A percentile compares a stretch with the other conserved stretches of the same genome.
Evolutionary conservation across 208 protist species (phyloP).

Genomic region (Tritrichomonas musculus): DNA sequence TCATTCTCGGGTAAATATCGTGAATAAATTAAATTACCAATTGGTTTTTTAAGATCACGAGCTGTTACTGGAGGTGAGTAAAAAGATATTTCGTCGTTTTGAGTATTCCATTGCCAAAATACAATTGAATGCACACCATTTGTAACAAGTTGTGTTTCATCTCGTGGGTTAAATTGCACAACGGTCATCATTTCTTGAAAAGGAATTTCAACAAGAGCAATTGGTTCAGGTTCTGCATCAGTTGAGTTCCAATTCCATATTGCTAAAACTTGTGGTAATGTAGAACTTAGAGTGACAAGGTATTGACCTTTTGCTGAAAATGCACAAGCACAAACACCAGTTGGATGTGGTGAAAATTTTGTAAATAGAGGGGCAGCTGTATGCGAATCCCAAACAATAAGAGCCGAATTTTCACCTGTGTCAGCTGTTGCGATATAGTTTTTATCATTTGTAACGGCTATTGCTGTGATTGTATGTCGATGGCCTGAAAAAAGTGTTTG

Average conservation of each 20-base stretch:
- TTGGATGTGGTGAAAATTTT: neutral
- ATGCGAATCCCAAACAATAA: slow-evolving; percentile 30
- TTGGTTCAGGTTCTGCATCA: neutral
- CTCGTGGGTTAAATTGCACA: slow-evolving; percentile 26
- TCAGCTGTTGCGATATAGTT: slow-evolving; percentile 20
- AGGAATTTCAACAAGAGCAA: slow-evolving; percentile 16
- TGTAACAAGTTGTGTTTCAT: slow-evolving; percentile 27
- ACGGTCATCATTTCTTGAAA: neutral
- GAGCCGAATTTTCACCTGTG: neutral
- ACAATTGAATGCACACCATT: slow-evolving; percentile 4
- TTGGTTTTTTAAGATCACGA: slow-evolving; percentile 7
- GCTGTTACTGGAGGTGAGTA: neutral
- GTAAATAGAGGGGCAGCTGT: neutral
- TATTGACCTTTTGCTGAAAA: slow-evolving; percentile 2
- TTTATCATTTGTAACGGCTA: neutral
- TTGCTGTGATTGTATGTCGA: slow-evolving; percentile 19
- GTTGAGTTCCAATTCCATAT: neutral
- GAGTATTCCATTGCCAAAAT: slow-evolving; percentile 18
- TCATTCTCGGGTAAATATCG: slow-evolving; percentile 22
- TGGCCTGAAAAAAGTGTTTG: slow-evolving; percentile 8
- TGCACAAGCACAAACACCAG: neutral
- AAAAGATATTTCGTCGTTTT: neutral
- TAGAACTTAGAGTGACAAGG: neutral
- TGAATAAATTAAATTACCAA: slow-evolving; percentile 1
- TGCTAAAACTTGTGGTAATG: neutral